A percentile compares a stretch with the other conserved stretches of the same genome.
Conservation (phyloP, 306 rosid genomes). For the Betula pendula region DNA sequence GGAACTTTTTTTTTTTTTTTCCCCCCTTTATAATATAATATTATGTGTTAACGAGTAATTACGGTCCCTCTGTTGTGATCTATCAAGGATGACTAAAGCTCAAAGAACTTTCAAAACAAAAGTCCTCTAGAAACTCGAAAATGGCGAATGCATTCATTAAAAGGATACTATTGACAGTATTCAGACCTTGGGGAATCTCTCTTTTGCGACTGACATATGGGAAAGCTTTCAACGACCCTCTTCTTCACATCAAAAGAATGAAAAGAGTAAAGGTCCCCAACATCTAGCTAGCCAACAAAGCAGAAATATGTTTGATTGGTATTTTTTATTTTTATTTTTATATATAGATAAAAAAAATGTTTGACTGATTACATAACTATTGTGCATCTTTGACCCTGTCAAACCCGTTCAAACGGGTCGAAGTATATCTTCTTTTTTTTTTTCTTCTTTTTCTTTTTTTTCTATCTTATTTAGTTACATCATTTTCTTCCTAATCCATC, state of each 20-base stretch:
- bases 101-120: constrained; percentile 25
- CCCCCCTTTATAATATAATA: too few species aligned
- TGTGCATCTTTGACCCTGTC: constrained; percentile 48
- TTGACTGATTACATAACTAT: constrained; percentile 20
- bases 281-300: constrained; percentile 46
- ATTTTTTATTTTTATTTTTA: background rate
- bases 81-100: background rate
- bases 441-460: background rate
- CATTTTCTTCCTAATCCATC: constrained; percentile 25
- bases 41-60: background rate
- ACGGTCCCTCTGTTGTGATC: background rate
- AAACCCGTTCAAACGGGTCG: constrained; percentile 29
- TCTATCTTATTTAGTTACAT: background rate
- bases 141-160: constrained; percentile 33
- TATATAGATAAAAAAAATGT: constrained; percentile 36
- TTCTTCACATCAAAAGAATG: constrained; percentile 66
- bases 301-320: constrained; percentile 34
- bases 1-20: too few species aligned
- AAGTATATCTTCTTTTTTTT: background rate
- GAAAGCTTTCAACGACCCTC: constrained; percentile 43
- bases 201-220: constrained; percentile 43
- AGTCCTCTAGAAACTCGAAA: constrained; percentile 35
- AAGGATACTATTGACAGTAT: constrained; percentile 38
- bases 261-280: constrained; percentile 55
- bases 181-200: constrained; percentile 49